Conservation (phyloP, 2,329 filamentous ascomycete species). For the Sporothrix luriei region DNA sequence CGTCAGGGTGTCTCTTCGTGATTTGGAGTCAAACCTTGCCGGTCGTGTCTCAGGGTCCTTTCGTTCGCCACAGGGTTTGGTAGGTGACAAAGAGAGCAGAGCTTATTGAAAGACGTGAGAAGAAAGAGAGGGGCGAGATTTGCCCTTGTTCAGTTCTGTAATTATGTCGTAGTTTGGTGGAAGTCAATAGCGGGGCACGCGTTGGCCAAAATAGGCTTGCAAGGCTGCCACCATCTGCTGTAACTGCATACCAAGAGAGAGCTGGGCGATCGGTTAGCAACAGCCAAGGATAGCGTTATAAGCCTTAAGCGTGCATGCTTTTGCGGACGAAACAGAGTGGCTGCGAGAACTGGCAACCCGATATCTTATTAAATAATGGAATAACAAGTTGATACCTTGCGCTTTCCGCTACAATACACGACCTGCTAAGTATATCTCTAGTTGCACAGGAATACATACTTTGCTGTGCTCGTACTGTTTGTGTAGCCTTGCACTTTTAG, state of each 20-base stretch:
- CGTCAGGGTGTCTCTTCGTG: neutral
- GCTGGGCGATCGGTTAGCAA: slow-evolving; percentile 5
- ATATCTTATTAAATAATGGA: too few species aligned
- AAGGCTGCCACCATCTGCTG: neutral
- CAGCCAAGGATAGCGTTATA: neutral
- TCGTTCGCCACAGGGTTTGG: neutral
- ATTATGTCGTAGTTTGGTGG: neutral
- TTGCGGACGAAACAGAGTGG: neutral
- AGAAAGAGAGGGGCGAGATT: neutral
- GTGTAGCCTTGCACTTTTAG: neutral
- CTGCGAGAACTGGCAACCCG: neutral
- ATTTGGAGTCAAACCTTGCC: neutral
- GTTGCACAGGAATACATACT: neutral
- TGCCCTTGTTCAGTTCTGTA: neutral
- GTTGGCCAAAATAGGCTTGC: neutral
- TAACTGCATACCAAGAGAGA: neutral
- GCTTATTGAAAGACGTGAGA: neutral
- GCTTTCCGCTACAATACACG: neutral
- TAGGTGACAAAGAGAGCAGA: neutral
- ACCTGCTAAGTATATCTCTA: neutral
- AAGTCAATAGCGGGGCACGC: neutral
- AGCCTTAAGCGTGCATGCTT: neutral
- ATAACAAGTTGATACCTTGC: too few species aligned
- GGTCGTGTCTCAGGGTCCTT: slow-evolving; percentile 4
- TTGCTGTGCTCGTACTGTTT: neutral